Base-by-base conservation (phyloP, 768 basidiomycete species). In the Punctularia strigosozonata region DNA sequence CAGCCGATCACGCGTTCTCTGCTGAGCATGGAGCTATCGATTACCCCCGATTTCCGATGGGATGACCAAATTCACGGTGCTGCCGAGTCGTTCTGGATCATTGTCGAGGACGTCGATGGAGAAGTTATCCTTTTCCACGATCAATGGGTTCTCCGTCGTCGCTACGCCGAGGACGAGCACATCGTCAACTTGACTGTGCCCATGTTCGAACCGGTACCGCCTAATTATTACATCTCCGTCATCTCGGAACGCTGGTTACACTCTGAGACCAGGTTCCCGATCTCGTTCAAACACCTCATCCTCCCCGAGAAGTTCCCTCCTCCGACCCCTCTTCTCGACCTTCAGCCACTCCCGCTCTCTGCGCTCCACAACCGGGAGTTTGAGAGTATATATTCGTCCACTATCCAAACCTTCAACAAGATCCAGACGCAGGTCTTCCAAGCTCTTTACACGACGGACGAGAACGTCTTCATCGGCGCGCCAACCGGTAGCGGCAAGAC, bases 381-480 rank as follows among this genome's bases (percentile, higher is more conserved):
- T 48, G 89, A 98, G 56, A 68, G 69, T 1, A 73, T 98, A 31
- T 99, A 97, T 57, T 73, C 77, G 1, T 73, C 71, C 14, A 75
- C 75, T 0, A 79, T 98, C 46, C 69, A 77, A 44, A 78, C 76
- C 1, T 98, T 97, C 70, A 98, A 98, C 73, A 99, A 97, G 61
- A 97, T 98, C 44, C 95, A 98, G 56, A 98, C 90, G 0, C 95
- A 98, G 59, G 92, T 95, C 32, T 98, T 99, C 80, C 91, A 97
- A 50, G 92, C 94, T 0, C 68, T 99, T 0, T 99, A 97, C 57
- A 90, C 87, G 0, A 80, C 89, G 0, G 92, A 97, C 51, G 95
- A 98, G 52, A 98, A 94, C 50, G 82, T 94, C 30, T 92, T 98
- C 53, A 79, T 99, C 41, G 92, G 91, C 15, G 95, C 94, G 1